A percentile compares a stretch with the other conserved stretches of the same genome.
Evolutionary conservation across 306 rosid genomes (phyloP).

Genomic region (Canavalia ensiformis): DNA sequence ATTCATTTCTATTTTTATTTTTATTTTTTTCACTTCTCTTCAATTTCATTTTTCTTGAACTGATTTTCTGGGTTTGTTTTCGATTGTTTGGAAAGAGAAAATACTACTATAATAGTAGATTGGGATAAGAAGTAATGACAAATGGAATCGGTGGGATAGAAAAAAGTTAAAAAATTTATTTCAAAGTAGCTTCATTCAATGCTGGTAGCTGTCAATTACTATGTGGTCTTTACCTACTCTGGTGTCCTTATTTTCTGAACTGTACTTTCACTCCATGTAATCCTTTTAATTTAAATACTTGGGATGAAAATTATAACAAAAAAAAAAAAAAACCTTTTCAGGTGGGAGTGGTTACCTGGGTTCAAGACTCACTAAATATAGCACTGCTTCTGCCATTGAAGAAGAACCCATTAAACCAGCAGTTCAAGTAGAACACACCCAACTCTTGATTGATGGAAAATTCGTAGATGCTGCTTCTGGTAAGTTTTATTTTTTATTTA

Average conservation of each 20-base stretch:
- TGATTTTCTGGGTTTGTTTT: slow-evolving; percentile 7
- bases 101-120: neutral
- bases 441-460: slow-evolving; percentile 81
- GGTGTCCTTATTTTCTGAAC: too few species aligned
- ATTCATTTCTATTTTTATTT: neutral
- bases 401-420: slow-evolving; percentile 76
- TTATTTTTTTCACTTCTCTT: neutral
- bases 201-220: neutral
- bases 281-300: neutral
- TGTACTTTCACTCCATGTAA: too few species aligned
- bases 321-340: slow-evolving; percentile 23
- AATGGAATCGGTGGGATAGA: neutral
- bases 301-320: neutral
- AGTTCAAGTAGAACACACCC: slow-evolving; percentile 61
- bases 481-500: slow-evolving; percentile 40
- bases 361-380: slow-evolving; percentile 56
- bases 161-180: neutral
- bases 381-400: slow-evolving; percentile 73
- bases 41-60: neutral
- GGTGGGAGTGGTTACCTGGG: slow-evolving; percentile 58
- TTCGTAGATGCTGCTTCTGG: slow-evolving; percentile 92
- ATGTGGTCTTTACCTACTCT: neutral
- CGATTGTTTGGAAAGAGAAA: neutral
- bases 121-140: neutral
- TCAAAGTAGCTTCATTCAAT: slow-evolving; percentile 16